phyloP scores from a whole-genome alignment of 129 eudicot species.

The Helianthus annuus region DNA sequence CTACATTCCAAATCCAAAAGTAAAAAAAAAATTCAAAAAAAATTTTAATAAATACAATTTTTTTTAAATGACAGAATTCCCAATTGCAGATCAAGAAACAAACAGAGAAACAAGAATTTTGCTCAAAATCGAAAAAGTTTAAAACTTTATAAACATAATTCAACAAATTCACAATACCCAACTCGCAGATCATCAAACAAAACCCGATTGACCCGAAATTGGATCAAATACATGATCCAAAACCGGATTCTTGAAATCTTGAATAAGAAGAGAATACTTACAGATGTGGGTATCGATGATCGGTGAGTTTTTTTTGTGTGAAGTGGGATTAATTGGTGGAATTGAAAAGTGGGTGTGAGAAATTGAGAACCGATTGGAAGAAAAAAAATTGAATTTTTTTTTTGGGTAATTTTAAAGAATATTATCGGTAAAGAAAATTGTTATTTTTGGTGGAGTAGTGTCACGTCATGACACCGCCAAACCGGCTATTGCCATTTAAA shows the following conservation, averaged over 20 bases:
- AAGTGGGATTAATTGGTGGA: constrained; percentile 11
- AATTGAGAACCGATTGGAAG: constrained; percentile 13
- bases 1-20: constrained; percentile 17
- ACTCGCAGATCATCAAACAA: constrained; percentile 5
- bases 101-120: neutral
- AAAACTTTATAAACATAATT: neutral
- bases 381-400: constrained; percentile 1
- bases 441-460: constrained; percentile 14
- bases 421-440: constrained; percentile 10
- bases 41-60: neutral
- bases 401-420: neutral
- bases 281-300: constrained; percentile 17
- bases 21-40: neutral
- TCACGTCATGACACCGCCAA: constrained; percentile 23
- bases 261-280: constrained; percentile 23
- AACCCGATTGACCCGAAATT: constrained; percentile 16
- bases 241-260: neutral
- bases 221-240: constrained; percentile 8
- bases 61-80: neutral
- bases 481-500: constrained; percentile 13
- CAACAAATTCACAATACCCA: neutral
- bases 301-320: constrained; percentile 1
- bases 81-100: neutral
- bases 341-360: constrained; percentile 20
- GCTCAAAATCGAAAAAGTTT: neutral